Percentiles rank a stretch among this genome's conserved stretches.
Conservation (phyloP, 2,329 filamentous ascomycete genomes). For the Exophiala lecanii-corni region DNA sequence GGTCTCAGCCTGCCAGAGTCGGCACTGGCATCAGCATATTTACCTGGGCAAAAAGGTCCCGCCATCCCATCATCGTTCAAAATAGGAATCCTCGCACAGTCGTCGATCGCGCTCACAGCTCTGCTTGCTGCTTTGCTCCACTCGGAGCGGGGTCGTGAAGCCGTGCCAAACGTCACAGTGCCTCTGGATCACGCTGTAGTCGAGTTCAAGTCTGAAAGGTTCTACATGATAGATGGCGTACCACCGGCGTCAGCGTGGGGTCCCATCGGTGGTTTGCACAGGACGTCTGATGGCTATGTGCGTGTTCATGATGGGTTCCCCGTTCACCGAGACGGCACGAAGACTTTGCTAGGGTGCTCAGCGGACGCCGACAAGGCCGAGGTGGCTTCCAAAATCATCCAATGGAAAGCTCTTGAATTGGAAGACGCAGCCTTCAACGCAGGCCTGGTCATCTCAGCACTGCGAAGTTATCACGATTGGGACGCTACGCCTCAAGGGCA, state of each 20-base stretch:
- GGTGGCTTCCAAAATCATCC: constrained; percentile 35
- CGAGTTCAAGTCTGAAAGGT: constrained; percentile 52
- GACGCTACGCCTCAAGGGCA: constrained; percentile 46
- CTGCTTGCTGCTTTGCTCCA: constrained; percentile 47
- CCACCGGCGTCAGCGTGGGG: constrained; percentile 35
- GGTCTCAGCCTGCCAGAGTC: constrained; percentile 18
- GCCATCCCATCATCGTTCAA: constrained; percentile 50
- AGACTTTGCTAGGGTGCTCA: constrained; percentile 41
- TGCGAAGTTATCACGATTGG: constrained; percentile 51
- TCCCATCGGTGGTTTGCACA: constrained; percentile 49
- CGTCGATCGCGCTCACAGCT: constrained; percentile 48
- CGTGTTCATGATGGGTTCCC: constrained; percentile 53
- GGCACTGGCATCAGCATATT: constrained; percentile 23
- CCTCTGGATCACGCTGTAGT: constrained; percentile 43
- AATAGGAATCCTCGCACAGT: constrained; percentile 50
- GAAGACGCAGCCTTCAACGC: constrained; percentile 42
- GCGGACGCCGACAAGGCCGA: constrained; percentile 34
- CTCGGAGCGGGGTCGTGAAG: constrained; percentile 30
- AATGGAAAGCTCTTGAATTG: constrained; percentile 46
- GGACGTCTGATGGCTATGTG: constrained; percentile 49
- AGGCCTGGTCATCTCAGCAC: constrained; percentile 45
- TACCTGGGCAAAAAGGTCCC: neutral
- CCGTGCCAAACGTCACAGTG: constrained; percentile 40
- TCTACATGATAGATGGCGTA: constrained; percentile 44
- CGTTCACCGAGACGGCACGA: constrained; percentile 45